A percentile compares a stretch with the other conserved stretches of the same genome.
phyloP scores from a whole-genome alignment of 176 grass and related monocot genomes.

The Oryza officinalis region DNA sequence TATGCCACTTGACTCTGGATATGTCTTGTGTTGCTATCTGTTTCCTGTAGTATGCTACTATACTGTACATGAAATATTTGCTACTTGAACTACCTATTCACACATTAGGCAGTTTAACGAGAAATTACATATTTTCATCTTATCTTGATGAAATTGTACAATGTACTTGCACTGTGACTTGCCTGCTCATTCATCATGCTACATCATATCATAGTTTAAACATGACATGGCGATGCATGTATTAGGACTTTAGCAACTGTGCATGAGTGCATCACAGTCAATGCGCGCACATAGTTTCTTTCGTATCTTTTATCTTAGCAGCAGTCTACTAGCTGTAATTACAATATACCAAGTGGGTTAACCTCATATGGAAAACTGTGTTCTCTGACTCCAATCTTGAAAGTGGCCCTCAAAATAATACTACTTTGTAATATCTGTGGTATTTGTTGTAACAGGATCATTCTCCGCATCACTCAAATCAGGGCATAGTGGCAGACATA shows the following conservation, averaged over 20 bases:
- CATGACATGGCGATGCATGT: background rate
- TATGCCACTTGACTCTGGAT: constrained; percentile 48
- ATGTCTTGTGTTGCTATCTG: constrained; percentile 10
- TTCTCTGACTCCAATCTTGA: constrained; percentile 21
- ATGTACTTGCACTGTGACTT: background rate
- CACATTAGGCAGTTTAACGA: background rate
- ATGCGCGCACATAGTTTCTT: background rate
- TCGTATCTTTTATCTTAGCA: constrained; percentile 21
- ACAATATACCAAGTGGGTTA: constrained; percentile 5
- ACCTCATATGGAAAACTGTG: background rate
- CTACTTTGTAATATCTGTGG: background rate
- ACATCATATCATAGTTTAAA: background rate
- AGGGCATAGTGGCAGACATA: background rate
- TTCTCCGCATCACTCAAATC: background rate
- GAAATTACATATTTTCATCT: background rate
- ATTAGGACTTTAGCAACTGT: background rate
- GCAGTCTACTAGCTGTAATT: background rate
- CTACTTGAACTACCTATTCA: background rate
- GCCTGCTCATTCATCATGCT: background rate
- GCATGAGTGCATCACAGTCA: background rate
- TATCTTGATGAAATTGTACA: background rate
- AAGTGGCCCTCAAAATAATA: background rate
- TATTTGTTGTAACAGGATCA: background rate
- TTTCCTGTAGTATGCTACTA: background rate
- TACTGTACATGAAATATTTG: background rate